These are phyloP conservation scores for Fusarium tjaetaba DNA, from an alignment of 2,329 filamentous ascomycete genomes.

Conservation along the genomic window DNA sequence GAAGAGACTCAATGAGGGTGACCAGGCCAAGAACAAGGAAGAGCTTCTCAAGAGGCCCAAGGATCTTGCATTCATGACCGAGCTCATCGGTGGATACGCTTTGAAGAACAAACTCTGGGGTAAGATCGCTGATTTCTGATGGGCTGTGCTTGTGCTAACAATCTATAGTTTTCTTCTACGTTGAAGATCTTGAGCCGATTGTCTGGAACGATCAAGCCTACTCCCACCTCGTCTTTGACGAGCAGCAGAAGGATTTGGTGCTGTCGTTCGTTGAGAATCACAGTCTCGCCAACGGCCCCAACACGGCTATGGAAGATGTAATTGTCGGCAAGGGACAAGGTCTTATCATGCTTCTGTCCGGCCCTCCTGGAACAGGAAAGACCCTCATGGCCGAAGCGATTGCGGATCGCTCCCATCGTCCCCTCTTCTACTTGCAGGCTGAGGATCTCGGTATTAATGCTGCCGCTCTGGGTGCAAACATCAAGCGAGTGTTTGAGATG, in stretches of 20 bases:
- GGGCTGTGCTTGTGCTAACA: slow-evolving; percentile 1
- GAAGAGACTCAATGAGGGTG: slow-evolving; percentile 46
- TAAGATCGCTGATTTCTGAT: slow-evolving; percentile 35
- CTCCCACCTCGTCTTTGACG: slow-evolving; percentile 58
- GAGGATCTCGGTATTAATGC: slow-evolving; percentile 60
- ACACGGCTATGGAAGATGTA: slow-evolving; percentile 50
- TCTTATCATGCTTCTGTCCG: slow-evolving; percentile 57
- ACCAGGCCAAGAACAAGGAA: slow-evolving; percentile 52
- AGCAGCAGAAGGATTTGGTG: slow-evolving; percentile 58
- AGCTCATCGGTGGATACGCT: slow-evolving; percentile 55
- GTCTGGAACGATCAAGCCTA: slow-evolving; percentile 58
- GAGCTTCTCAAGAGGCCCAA: slow-evolving; percentile 52
- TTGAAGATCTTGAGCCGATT: slow-evolving; percentile 55
- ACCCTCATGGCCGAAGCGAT: slow-evolving; percentile 57
- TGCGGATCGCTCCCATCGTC: slow-evolving; percentile 54
- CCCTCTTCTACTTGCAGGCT: slow-evolving; percentile 57
- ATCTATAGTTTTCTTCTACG: slow-evolving; percentile 47
- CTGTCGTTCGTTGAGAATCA: slow-evolving; percentile 60
- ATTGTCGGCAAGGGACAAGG: slow-evolving; percentile 57
- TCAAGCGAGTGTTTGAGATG: slow-evolving; percentile 59
- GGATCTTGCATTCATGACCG: slow-evolving; percentile 54
- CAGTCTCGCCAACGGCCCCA: slow-evolving; percentile 25
- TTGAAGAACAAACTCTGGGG: slow-evolving; percentile 59
- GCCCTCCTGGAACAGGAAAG: slow-evolving; percentile 59
- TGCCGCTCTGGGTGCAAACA: slow-evolving; percentile 55